Evolutionary conservation across 2,329 filamentous ascomycete genomes (phyloP), one percentile per base, ranked within the genome.

Genomic region (Xylariaceae sp.): DNA sequence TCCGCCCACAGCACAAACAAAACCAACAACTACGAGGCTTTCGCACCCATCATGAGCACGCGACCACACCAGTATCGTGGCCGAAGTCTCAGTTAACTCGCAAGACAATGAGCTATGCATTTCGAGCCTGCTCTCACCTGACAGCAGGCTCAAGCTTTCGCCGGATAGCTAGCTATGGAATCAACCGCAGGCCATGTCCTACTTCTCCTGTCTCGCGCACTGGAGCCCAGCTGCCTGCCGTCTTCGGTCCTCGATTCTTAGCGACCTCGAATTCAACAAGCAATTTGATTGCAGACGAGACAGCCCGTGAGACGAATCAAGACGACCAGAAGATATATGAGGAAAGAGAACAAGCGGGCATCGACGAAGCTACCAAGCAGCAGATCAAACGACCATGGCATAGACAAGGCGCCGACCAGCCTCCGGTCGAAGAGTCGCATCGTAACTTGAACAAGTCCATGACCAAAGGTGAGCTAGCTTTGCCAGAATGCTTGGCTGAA

Each of bases 341-440:
- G 54, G 13, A 69, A 60, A 47, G 72, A 55, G 60, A 69, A 61
- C 17, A 65, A 61, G 18, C 63, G 61, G 13, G 65, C 63, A 55
- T 71, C 60, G 39, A 63, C 51, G 52, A 66, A 55, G 75, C 76
- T 47, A 81, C 79, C 56, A 74, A 76, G 48, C 74, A 77, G 53
- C 82, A 85, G 58, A 74, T 78, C 50, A 74, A 76, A 41, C 78
- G 81, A 34, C 83, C 83, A 60, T 86, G 83, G 83, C 82, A 81
- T 60, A 73, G 81, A 45, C 79, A 86, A 60, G 82, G 83, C 11
- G 79, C 78, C 33, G 79, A 83, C 55, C 62, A 71, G 36, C 76
- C 81, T n/a, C 83, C 82, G 6, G 81, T 83, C 4, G 72, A 73
- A 50, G 66, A 75, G 50, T 66, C 75, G 58, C 78, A 55, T 71